A percentile compares a stretch with the other conserved stretches of the same genome.
Evolutionary conservation across 2,329 filamentous ascomycete species (phyloP).

Genomic region (Nothomitra cinnamomea): DNA sequence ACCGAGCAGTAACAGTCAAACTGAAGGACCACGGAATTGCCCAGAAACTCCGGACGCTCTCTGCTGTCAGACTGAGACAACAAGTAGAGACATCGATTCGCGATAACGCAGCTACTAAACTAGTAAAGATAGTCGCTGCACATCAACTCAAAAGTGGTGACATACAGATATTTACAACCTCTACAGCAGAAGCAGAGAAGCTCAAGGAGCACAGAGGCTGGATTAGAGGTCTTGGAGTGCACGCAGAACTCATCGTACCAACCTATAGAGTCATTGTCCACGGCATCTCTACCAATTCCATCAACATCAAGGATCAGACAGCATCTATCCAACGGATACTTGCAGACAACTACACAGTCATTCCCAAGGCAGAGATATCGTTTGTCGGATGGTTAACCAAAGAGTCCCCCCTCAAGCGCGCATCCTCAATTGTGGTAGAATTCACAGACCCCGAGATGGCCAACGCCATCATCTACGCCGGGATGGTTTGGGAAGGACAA

Average conservation of each 20-base stretch:
- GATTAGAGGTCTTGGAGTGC: constrained; percentile 12
- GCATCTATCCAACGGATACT: constrained; percentile 15
- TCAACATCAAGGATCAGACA: constrained; percentile 16
- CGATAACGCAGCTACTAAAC: constrained; percentile 11
- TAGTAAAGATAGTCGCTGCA: constrained; percentile 12
- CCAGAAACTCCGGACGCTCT: constrained; percentile 9
- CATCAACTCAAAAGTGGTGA: constrained; percentile 14
- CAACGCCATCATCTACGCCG: constrained; percentile 15
- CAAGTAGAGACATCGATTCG: constrained; percentile 12
- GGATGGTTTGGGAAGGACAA: constrained; percentile 13
- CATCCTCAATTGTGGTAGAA: constrained; percentile 16
- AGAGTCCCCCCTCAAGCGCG: constrained; percentile 11
- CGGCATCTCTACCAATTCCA: constrained; percentile 14
- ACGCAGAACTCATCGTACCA: constrained; percentile 20
- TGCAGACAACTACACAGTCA: constrained; percentile 15
- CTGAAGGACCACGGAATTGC: constrained; percentile 12
- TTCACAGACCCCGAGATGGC: constrained; percentile 15
- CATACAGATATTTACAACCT: constrained; percentile 14
- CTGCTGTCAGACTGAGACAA: constrained; percentile 9
- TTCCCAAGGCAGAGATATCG: constrained; percentile 13
- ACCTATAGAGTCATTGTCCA: constrained; percentile 16
- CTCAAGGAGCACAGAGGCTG: constrained; percentile 6
- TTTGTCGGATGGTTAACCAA: constrained; percentile 16
- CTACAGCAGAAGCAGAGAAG: constrained; percentile 10
- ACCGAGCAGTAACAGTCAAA: constrained; percentile 13